phyloP scores from a whole-genome alignment of 2,329 filamentous ascomycete species.

The Emergomyces pasteurianus region DNA sequence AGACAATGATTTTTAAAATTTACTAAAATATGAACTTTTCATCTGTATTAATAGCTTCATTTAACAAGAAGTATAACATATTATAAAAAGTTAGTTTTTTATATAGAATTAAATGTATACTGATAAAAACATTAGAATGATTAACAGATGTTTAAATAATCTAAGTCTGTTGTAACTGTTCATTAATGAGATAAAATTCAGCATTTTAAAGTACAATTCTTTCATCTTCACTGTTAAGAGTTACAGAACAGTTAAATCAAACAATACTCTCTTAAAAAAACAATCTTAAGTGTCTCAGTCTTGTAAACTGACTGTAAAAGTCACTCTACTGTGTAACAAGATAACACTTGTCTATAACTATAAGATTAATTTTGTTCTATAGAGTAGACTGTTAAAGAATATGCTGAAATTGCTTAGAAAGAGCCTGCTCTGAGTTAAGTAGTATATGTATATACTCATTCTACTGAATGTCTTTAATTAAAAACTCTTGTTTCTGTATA shows the following conservation, averaged over 20 bases:
- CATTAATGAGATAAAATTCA: not conserved
- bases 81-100: not conserved
- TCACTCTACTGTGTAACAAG: not conserved
- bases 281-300: not conserved
- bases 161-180: not conserved
- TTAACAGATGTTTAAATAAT: not conserved
- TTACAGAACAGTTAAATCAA: not conserved
- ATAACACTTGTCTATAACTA: not conserved
- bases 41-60: not conserved
- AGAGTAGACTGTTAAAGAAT: not conserved
- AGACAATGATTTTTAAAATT: not conserved
- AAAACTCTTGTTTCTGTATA: not conserved
- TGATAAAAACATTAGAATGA: not conserved
- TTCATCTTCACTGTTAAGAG: not conserved
- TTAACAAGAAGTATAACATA: not conserved
- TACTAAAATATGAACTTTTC: not conserved
- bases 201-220: not conserved
- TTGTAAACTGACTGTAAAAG: not conserved
- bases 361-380: not conserved
- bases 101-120: not conserved
- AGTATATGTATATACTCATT: not conserved
- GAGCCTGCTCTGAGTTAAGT: not conserved
- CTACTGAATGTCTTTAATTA: not conserved
- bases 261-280: not conserved
- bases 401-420: not conserved